phyloP scores from a whole-genome alignment of 129 eudicot genomes.

The Pulicaria dysenterica region DNA sequence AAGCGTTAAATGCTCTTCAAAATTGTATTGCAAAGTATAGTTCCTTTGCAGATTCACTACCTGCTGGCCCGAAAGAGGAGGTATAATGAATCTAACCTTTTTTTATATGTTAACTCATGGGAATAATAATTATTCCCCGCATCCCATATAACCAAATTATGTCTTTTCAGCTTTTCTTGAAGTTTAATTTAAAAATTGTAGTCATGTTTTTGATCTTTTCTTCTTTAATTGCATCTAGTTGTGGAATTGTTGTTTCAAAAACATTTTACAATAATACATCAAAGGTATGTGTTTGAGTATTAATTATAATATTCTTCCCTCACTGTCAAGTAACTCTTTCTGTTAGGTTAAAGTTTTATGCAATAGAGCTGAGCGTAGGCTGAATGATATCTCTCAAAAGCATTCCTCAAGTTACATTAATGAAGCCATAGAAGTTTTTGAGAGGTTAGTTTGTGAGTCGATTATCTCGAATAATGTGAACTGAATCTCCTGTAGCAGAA shows the following conservation, averaged over 20 bases:
- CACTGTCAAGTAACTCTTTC: slow-evolving; percentile 1
- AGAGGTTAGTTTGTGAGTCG: neutral
- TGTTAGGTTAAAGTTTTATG: neutral
- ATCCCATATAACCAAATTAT: neutral
- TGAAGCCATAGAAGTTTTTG: neutral
- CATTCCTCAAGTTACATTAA: neutral
- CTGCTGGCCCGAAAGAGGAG: too few species aligned
- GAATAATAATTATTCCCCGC: too few species aligned
- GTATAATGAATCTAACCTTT: too few species aligned
- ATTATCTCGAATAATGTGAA: slow-evolving; percentile 3
- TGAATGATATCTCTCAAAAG: neutral
- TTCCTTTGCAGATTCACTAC: too few species aligned
- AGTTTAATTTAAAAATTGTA: neutral
- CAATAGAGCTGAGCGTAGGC: neutral
- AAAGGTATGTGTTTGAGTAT: neutral
- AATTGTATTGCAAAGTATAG: too few species aligned
- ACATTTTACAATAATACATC: neutral
- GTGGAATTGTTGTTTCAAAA: neutral
- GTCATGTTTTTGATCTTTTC: neutral
- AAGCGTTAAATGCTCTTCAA: too few species aligned
- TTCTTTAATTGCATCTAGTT: neutral
- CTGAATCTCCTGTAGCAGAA: neutral
- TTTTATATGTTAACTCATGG: too few species aligned
- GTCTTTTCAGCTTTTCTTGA: neutral
- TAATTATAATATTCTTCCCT: neutral